Conservation (phyloP, 768 basidiomycete species). For the Tulasnella sp. region DNA sequence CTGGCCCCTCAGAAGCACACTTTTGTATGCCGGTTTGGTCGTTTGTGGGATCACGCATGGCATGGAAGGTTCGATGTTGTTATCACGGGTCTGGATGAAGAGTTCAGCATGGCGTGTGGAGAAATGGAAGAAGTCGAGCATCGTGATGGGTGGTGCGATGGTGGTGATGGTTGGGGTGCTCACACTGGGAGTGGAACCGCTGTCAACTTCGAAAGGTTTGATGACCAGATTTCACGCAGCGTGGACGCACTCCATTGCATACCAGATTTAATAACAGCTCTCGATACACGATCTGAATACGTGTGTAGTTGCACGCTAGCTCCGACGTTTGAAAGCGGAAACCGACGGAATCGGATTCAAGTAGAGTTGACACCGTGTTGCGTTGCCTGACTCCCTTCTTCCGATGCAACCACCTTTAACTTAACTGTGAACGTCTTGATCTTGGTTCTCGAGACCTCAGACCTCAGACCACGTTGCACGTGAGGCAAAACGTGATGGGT, state of each 20-base stretch:
- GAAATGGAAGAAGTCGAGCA: slow-evolving; percentile 22
- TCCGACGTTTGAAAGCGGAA: too few relatives aligned
- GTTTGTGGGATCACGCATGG: slow-evolving; percentile 46
- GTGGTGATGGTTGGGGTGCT: slow-evolving; percentile 46
- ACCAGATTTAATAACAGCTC: slow-evolving; percentile 33
- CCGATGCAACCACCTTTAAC: too few relatives aligned
- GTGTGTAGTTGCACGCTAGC: too few relatives aligned
- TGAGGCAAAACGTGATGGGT: too few relatives aligned
- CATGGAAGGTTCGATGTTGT: slow-evolving; percentile 44
- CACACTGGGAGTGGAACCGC: slow-evolving; percentile 43
- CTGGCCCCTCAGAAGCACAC: slow-evolving; percentile 53
- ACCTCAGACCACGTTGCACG: too few relatives aligned
- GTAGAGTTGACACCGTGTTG: too few relatives aligned
- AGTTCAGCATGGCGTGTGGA: slow-evolving; percentile 23
- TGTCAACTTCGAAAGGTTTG: slow-evolving; percentile 32
- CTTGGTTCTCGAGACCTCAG: too few relatives aligned
- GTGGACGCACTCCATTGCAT: slow-evolving; percentile 37
- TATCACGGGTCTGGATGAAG: slow-evolving; percentile 42
- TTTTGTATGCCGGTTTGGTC: slow-evolving; percentile 53
- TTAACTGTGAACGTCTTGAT: too few relatives aligned
- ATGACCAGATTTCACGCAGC: slow-evolving; percentile 41
- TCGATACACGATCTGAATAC: too few relatives aligned
- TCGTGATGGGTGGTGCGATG: slow-evolving; percentile 30
- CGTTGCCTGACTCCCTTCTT: too few relatives aligned
- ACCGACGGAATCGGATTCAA: too few relatives aligned